Conservation (phyloP, 192 early-diverging fungal species). For the Umbelopsis sp. region DNA sequence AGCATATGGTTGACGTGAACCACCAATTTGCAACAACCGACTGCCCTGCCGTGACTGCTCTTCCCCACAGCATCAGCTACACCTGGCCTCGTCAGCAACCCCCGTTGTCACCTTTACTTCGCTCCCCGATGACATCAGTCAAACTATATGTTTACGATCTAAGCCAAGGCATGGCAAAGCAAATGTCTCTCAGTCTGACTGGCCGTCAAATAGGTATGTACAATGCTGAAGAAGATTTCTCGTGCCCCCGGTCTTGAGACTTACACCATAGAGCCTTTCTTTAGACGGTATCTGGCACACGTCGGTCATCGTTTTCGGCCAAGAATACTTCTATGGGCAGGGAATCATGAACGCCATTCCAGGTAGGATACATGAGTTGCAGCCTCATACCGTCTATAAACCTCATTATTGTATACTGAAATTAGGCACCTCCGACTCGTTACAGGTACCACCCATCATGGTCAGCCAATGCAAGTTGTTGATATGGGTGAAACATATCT, state of each 20-base stretch:
- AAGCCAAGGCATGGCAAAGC: constrained; percentile 73
- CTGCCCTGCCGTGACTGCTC: background rate
- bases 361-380: constrained; percentile 20
- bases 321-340: constrained; percentile 79
- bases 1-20: no score
- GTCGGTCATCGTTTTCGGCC: constrained; percentile 72
- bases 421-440: constrained; percentile 19
- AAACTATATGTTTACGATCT: constrained; percentile 66
- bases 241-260: background rate
- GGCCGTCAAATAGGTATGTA: constrained; percentile 67
- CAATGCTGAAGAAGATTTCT: background rate
- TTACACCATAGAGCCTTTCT: background rate
- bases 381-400: background rate
- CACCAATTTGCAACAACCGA: background rate
- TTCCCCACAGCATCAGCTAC: background rate
- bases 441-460: constrained; percentile 58
- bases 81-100: background rate
- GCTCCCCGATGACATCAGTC: constrained; percentile 28
- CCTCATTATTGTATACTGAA: background rate
- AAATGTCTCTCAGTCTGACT: constrained; percentile 61
- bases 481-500: constrained; percentile 81
- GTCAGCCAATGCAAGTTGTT: constrained; percentile 64
- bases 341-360: constrained; percentile 60
- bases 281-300: constrained; percentile 76
- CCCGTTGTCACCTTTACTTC: background rate